Evolutionary conservation across 129 eudicot genomes (phyloP), one percentile per base, ranked within the genome.

Genomic region (Apium graveolens): DNA sequence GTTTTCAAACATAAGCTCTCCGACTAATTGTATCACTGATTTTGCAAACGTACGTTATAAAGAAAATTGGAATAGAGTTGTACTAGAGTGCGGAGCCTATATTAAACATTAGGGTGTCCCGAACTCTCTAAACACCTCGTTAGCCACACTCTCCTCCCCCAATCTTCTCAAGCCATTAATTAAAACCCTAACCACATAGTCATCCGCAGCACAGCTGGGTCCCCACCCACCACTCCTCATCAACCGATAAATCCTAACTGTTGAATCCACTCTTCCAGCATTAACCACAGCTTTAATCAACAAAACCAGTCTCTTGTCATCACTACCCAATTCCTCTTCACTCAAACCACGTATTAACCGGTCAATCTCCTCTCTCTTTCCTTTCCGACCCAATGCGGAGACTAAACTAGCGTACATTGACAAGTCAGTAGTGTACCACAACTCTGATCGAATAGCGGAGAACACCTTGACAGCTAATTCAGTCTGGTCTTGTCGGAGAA

Each of bases 161-260:
- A 95, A 80, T 70, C 90, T 90, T 83, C 87, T 88, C 78, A 95
- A 82, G 37, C 98, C 98, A 65, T 77, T 83, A 37, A 91, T 88
- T 91, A 95, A 88, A 70, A 95, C 92, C 86, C 82, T 83, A 53
- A 85, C 97, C 77, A 95, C 79, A 74, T 91, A 91, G 57, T 91
- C 98, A 82, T 90, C 92, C 74, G 87, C 70, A 55, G 81, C 74
- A 18, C 85, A 78, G 2, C 29, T 71, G 11, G 83, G 78, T 39
- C 80, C 85, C 98, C 93, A 84, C 37, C 93, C 93, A 57, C 88
- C 70, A 57, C 78, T 83, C 81, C 78, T 95, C 98, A 95, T 88
- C 86, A 91, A 68, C 86, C 84, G 84, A 51, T 90, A 95, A 42
- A 95, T 75, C 89, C 79, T 84, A 31, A 91, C 91, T 73, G 90